phyloP scores from a whole-genome alignment of 2,329 filamentous ascomycete genomes.

The Stagonosporopsis chrysanthemi region DNA sequence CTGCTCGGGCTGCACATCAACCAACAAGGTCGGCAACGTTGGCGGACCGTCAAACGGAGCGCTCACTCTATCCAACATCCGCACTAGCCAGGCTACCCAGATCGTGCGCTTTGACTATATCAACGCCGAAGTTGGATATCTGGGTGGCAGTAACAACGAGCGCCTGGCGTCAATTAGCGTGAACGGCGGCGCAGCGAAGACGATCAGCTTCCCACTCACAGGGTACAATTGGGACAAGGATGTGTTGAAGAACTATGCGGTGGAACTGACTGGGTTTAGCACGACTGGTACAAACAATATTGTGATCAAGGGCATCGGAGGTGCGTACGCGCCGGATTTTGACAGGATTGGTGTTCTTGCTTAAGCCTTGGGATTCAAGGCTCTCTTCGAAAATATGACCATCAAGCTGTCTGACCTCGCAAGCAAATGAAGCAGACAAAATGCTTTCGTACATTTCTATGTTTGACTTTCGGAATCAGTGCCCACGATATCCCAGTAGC shows the following conservation, averaged over 20 bases:
- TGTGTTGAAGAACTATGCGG: slow-evolving; percentile 23
- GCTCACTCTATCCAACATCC: slow-evolving; percentile 28
- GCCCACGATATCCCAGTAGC: slow-evolving; percentile 5
- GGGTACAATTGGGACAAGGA: slow-evolving; percentile 31
- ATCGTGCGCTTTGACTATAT: slow-evolving; percentile 28
- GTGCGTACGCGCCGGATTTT: slow-evolving; percentile 24
- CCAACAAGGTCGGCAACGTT: slow-evolving; percentile 29
- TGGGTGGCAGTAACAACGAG: slow-evolving; percentile 29
- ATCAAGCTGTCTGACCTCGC: neutral
- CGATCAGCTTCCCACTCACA: slow-evolving; percentile 27
- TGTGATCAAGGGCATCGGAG: slow-evolving; percentile 21
- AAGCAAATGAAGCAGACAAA: neutral
- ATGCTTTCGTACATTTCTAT: neutral
- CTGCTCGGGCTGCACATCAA: slow-evolving; percentile 27
- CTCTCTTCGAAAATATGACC: too few species aligned
- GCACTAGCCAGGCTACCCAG: slow-evolving; percentile 26
- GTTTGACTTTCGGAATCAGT: neutral
- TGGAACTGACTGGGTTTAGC: slow-evolving; percentile 27
- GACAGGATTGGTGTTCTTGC: slow-evolving; percentile 27
- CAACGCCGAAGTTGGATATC: slow-evolving; percentile 28
- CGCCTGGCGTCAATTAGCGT: slow-evolving; percentile 28
- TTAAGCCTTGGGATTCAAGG: too few species aligned
- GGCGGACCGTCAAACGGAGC: slow-evolving; percentile 25
- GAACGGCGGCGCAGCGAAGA: slow-evolving; percentile 28
- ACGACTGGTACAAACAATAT: slow-evolving; percentile 27